Evolutionary conservation across 768 basidiomycete species (phyloP), one percentile per base, ranked within the genome.

Genomic region (Tulasnella sp.): DNA sequence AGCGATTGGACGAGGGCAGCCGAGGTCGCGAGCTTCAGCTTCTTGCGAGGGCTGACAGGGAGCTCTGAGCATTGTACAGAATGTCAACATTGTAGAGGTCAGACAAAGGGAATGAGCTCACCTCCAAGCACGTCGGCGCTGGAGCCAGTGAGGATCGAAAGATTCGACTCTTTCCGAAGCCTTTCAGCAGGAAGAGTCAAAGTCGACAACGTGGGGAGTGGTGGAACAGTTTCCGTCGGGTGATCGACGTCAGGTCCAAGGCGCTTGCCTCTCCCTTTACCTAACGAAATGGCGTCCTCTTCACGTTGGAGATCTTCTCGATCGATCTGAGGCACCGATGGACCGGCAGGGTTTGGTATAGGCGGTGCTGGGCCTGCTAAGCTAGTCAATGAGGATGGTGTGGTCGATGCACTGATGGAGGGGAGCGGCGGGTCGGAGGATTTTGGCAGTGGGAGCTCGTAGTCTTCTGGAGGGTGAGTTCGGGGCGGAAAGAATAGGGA

Each of bases 61-160:
- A 57, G 34, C 17, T 57, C 55, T 57, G 29, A n/a, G 35, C n/a
- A 29, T 9, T 23, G 43, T 49, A 49, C 21, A 31, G 29, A 6
- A 7, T 23, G 23, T 6, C 29, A 27, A 7, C 34, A 25, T n/a
- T 6, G 6, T 7, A 12, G 12, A 31, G 48, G 32, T 27, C 6
- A 29, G 7, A 27, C 6, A 19, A 9, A 19, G 32, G 6, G 5
- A n/a, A 27, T 17, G 32, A 49, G 6, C 55, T 32, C 34, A 57
- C 55, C 55, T 21, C 55, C 55, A 46, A 57, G 48, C 17, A 49
- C 48, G 21, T 49, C 48, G n/a, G n/a, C n/a, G n/a, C n/a, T n/a
- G n/a, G n/a, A n/a, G 17, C 17, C 48, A 14, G 11, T 21, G 21
- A 11, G 11, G 29, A 6, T 17, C 23, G 48, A 23, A n/a, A 57